phyloP scores from a whole-genome alignment of 1,139 yeast genomes.

The Nadsonia starkeyi-henricii region DNA sequence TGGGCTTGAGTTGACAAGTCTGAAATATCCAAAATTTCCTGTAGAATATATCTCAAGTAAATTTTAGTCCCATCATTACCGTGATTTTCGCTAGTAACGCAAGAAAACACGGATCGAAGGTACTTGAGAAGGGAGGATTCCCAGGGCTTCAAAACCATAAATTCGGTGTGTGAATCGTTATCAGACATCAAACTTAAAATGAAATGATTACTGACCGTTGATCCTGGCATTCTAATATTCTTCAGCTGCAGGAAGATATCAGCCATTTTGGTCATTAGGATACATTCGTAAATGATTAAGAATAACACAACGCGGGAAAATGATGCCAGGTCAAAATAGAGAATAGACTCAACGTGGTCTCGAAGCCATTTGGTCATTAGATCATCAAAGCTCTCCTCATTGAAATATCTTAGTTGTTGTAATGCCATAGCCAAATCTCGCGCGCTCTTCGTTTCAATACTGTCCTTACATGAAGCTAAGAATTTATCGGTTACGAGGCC shows the following conservation, averaged over 20 bases:
- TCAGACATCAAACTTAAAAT: slow-evolving; percentile 12
- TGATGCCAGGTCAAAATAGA: slow-evolving; percentile 13
- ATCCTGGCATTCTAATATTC: slow-evolving; percentile 12
- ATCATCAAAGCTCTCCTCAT: slow-evolving; percentile 11
- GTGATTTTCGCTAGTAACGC: not conserved
- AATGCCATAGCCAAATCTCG: not conserved
- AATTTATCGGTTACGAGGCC: not conserved
- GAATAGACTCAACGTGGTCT: slow-evolving; percentile 15
- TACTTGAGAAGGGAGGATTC: slow-evolving; percentile 16
- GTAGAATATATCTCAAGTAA: slow-evolving; percentile 14
- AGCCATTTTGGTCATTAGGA: slow-evolving; percentile 22
- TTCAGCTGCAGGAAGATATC: slow-evolving; percentile 20
- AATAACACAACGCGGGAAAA: slow-evolving; percentile 19
- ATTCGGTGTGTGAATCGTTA: slow-evolving; percentile 3
- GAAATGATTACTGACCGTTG: slow-evolving; percentile 10
- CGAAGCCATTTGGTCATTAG: slow-evolving; percentile 16
- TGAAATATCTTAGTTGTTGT: slow-evolving; percentile 1
- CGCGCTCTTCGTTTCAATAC: not conserved
- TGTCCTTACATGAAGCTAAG: not conserved
- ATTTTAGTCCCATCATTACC: slow-evolving; percentile 8
- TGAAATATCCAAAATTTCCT: slow-evolving; percentile 12
- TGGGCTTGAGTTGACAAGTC: not conserved
- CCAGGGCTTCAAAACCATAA: slow-evolving; percentile 11
- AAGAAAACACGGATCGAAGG: slow-evolving; percentile 14
- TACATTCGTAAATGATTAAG: slow-evolving; percentile 26